Conservation (phyloP, 2,329 filamentous ascomycete species). For the Intubia oerlemansii region DNA sequence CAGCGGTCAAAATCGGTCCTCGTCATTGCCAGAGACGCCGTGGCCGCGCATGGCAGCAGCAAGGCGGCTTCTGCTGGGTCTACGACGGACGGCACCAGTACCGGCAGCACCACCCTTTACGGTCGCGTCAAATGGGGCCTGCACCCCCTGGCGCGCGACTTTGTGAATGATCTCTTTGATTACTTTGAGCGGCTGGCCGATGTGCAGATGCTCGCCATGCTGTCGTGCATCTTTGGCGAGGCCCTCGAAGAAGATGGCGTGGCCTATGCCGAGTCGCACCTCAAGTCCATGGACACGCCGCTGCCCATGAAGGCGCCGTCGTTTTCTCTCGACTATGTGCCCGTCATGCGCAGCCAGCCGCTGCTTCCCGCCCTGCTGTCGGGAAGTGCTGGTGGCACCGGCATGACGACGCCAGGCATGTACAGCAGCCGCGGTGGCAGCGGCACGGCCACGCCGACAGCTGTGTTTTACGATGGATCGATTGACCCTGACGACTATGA, state of each 20-base stretch:
- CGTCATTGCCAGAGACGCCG: constrained; percentile 44
- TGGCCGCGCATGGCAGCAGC: too few relatives aligned
- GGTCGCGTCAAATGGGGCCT: constrained; percentile 47
- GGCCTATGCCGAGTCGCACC: constrained; percentile 32
- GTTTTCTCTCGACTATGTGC: constrained; percentile 46
- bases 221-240: constrained; percentile 48
- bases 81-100: too few relatives aligned
- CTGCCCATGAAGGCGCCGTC: constrained; percentile 43
- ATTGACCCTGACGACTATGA: constrained; percentile 7
- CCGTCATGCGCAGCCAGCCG: constrained; percentile 17
- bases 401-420: too few relatives aligned
- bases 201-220: constrained; percentile 50
- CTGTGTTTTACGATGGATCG: constrained; percentile 5
- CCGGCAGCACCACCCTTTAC: too few relatives aligned
- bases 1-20: constrained; percentile 38
- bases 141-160: constrained; percentile 39
- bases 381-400: background rate
- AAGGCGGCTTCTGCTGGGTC: too few relatives aligned
- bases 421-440: constrained; percentile 2
- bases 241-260: constrained; percentile 35
- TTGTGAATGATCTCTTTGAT: constrained; percentile 39
- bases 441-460: constrained; percentile 2
- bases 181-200: constrained; percentile 42
- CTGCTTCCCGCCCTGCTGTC: background rate
- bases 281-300: constrained; percentile 34